Percentiles rank a stretch among this genome's conserved stretches.
phyloP scores from a whole-genome alignment of 805 yeast species.

The Candida ovalis region DNA sequence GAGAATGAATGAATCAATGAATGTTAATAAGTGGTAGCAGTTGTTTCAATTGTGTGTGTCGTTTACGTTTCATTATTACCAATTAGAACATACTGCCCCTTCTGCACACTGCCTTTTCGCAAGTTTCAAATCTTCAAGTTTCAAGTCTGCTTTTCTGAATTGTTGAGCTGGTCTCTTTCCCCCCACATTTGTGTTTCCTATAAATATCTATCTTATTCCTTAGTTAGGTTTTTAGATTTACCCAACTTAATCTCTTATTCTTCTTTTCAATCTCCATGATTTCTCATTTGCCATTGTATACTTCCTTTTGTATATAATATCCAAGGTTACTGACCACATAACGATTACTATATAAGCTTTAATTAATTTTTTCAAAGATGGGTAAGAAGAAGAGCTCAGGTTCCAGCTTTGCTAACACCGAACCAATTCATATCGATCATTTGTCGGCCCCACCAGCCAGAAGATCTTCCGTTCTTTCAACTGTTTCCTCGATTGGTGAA shows the following conservation, averaged over 20 bases:
- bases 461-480: constrained; percentile 14
- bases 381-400: constrained; percentile 13
- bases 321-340: not conserved
- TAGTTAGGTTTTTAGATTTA: too few species aligned
- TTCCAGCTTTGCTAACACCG: constrained; percentile 19
- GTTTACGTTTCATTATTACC: too few species aligned
- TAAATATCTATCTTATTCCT: too few species aligned
- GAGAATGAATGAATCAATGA: too few species aligned
- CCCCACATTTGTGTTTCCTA: too few species aligned
- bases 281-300: not conserved
- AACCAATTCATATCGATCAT: constrained; percentile 32
- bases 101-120: too few species aligned
- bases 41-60: too few species aligned
- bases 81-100: too few species aligned
- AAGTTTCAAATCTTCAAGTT: too few species aligned
- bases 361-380: constrained; percentile 6
- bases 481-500: constrained; percentile 1
- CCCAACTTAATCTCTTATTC: not conserved
- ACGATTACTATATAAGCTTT: not conserved
- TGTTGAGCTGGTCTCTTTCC: too few species aligned
- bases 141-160: too few species aligned
- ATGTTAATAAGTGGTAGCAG: too few species aligned
- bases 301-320: not conserved
- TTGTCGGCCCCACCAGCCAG: constrained; percentile 18
- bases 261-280: not conserved